phyloP scores from a whole-genome alignment of 495 filamentous ascomycete species.

The Clavariopsis aquatica region DNA sequence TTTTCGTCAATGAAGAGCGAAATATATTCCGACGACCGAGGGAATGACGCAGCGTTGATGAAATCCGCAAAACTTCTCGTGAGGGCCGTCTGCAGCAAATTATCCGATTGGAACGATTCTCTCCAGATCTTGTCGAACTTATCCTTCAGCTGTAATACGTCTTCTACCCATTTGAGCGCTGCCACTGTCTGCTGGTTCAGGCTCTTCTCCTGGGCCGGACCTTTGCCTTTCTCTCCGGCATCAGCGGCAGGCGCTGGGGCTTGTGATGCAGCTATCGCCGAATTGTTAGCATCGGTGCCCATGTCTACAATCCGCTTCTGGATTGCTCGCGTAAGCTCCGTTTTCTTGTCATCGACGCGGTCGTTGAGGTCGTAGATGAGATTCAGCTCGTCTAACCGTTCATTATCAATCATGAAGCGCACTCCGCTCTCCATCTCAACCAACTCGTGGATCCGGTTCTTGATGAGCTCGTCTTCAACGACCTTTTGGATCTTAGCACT shows the following conservation, averaged over 20 bases:
- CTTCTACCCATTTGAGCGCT: slow-evolving; percentile 94
- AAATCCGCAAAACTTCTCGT: slow-evolving; percentile 84
- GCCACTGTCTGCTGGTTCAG: slow-evolving; percentile 69
- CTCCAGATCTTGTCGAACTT: slow-evolving; percentile 83
- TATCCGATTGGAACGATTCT: slow-evolving; percentile 69
- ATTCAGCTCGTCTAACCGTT: slow-evolving; percentile 70
- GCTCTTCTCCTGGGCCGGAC: slow-evolving; percentile 42
- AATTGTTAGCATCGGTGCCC: slow-evolving; percentile 77
- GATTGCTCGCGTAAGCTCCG: slow-evolving; percentile 66
- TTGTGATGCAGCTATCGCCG: slow-evolving; percentile 50
- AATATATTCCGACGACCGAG: slow-evolving; percentile 82
- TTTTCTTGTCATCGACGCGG: slow-evolving; percentile 75
- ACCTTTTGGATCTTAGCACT: slow-evolving; percentile 72
- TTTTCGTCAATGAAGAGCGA: slow-evolving; percentile 98
- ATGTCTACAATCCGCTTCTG: slow-evolving; percentile 75
- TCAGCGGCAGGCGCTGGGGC: slow-evolving; percentile 28
- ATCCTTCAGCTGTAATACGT: slow-evolving; percentile 81
- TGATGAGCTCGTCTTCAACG: slow-evolving; percentile 78
- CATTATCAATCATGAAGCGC: slow-evolving; percentile 86
- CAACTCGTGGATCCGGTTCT: slow-evolving; percentile 73
- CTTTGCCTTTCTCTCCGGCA: slow-evolving; percentile 39
- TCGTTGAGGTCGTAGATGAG: slow-evolving; percentile 77
- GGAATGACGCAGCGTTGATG: slow-evolving; percentile 71
- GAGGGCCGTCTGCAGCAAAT: slow-evolving; percentile 75
- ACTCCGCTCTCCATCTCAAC: slow-evolving; percentile 85